Percentiles rank a stretch among this genome's conserved stretches.
Conservation (phyloP, 345 rosid species). For the Boechera retrofracta region DNA sequence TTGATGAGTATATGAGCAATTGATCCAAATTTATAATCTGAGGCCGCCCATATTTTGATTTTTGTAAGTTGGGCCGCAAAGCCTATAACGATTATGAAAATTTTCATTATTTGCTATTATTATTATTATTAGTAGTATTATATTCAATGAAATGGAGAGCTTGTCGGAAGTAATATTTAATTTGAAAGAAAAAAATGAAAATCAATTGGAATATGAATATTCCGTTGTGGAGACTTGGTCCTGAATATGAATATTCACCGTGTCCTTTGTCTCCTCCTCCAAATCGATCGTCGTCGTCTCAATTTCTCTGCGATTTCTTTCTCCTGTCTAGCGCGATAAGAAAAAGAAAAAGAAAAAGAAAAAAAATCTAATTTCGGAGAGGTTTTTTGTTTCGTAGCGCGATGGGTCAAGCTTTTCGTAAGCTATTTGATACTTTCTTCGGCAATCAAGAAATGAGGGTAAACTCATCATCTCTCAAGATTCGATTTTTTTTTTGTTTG, state of each 20-base stretch:
- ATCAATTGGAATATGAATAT: not conserved
- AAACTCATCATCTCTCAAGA: constrained; percentile 29
- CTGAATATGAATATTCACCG: not conserved
- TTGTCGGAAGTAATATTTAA: not conserved
- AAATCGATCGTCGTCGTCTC: constrained; percentile 28
- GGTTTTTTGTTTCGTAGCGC: constrained; percentile 4
- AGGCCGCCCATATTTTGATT: too few species aligned
- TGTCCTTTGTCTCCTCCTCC: constrained; percentile 3
- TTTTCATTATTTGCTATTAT: not conserved
- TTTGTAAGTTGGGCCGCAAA: too few species aligned
- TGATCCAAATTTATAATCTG: too few species aligned
- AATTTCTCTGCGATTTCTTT: constrained; percentile 4
- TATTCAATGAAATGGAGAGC: not conserved
- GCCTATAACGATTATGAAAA: too few species aligned
- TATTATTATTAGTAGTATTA: too few species aligned
- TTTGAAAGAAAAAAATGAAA: not conserved
- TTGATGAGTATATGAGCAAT: too few species aligned
- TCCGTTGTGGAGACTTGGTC: not conserved
- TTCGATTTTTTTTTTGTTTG: not conserved
- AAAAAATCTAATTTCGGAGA: not conserved
- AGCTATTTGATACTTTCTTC: constrained; percentile 86
- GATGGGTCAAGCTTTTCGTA: constrained; percentile 95
- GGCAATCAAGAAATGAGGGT: constrained; percentile 96
- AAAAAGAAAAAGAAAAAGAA: not conserved
- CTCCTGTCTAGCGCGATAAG: not conserved